Conservation (phyloP, 805 yeast species). For the Teunomyces cretensis region DNA sequence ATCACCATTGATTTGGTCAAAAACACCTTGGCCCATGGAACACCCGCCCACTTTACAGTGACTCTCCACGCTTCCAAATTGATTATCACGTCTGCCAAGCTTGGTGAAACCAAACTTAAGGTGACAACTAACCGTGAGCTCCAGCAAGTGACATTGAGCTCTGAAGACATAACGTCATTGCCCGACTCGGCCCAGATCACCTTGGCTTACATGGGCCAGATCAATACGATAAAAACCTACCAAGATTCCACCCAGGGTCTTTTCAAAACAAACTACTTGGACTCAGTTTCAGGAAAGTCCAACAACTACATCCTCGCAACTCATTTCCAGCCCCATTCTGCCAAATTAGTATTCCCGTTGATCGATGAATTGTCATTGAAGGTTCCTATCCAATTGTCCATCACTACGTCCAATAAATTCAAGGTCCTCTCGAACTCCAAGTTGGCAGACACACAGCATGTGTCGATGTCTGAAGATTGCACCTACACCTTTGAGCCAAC, state of each 20-base stretch:
- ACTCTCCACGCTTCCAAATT: conserved; percentile 43
- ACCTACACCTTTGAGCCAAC: conserved; percentile 49
- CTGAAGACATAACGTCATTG: conserved; percentile 13
- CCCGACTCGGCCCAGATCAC: conserved; percentile 12
- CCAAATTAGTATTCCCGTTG: conserved; percentile 65
- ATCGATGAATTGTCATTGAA: conserved; percentile 64
- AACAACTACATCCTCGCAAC: conserved; percentile 61
- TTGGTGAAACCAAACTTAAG: conserved; percentile 19
- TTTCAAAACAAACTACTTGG: conserved; percentile 64
- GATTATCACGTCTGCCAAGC: conserved; percentile 34
- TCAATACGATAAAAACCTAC: conserved; percentile 50
- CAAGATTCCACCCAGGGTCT: conserved; percentile 62
- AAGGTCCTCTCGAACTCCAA: conserved; percentile 53
- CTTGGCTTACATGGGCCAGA: conserved; percentile 50
- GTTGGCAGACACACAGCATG: conserved; percentile 19
- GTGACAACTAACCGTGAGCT: conserved; percentile 41
- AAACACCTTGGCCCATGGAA: conserved; percentile 19
- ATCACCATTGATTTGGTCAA: conserved; percentile 29
- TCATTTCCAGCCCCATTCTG: conserved; percentile 69
- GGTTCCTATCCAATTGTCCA: conserved; percentile 48
- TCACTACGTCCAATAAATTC: conserved; percentile 46
- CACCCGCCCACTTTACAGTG: conserved; percentile 15
- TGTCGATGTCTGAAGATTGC: conserved; percentile 22
- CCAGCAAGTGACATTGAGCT: conserved; percentile 32
- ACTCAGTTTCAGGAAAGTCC: conserved; percentile 47